Conservation (phyloP, 257 asterid species). For the Cordia subcordata region DNA sequence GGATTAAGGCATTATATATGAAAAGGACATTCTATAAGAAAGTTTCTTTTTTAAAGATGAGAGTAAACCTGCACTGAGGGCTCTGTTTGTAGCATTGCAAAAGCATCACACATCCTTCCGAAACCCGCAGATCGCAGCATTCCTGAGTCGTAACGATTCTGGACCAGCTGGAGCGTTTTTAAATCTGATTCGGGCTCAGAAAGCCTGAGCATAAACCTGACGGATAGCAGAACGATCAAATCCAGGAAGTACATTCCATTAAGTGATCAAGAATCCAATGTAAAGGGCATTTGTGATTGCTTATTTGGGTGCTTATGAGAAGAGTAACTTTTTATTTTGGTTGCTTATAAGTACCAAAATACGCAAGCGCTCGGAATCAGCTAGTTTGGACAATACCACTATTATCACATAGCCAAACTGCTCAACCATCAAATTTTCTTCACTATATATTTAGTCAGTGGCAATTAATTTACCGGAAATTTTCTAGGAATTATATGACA, state of each 20-base stretch:
- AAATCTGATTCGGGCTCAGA: conserved; percentile 19
- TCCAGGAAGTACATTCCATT: background rate
- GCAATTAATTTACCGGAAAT: too few relatives aligned
- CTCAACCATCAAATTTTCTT: too few relatives aligned
- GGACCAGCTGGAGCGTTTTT: conserved; percentile 17
- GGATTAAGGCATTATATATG: background rate
- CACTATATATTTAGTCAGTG: too few relatives aligned
- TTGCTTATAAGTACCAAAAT: too few relatives aligned
- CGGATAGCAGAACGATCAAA: background rate
- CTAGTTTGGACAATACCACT: background rate
- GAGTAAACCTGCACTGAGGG: conserved; percentile 55
- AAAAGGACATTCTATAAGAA: background rate
- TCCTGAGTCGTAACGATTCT: conserved; percentile 11
- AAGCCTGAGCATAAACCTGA: conserved; percentile 42
- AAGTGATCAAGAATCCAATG: background rate
- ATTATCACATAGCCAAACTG: too few relatives aligned
- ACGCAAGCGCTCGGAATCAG: background rate
- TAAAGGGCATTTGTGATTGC: too few relatives aligned
- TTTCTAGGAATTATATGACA: too few relatives aligned
- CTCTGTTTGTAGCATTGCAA: conserved; percentile 42
- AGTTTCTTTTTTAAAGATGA: background rate
- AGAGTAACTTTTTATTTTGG: too few relatives aligned
- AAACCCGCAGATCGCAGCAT: conserved; percentile 40
- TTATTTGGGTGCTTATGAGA: too few relatives aligned
- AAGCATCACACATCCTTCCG: conserved; percentile 39